A percentile compares a stretch with the other conserved stretches of the same genome.
Conservation (phyloP, 1,284 basidiomycete species). For the Porogramme epimiltina region DNA sequence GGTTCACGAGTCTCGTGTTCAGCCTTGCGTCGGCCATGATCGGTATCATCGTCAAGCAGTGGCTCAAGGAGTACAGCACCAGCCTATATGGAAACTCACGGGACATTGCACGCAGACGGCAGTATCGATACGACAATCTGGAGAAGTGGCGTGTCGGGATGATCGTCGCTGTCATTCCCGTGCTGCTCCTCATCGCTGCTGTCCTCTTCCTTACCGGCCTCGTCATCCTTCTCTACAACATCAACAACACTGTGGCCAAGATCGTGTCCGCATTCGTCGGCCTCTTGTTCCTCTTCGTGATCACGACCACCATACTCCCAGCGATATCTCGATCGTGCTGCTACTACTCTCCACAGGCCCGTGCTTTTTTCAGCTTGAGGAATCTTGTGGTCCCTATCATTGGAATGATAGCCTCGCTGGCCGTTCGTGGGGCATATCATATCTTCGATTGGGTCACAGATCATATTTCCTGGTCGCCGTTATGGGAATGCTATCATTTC, state of each 20-base stretch:
- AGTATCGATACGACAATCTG: conserved; percentile 13
- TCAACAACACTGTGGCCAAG: neutral
- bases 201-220: neutral
- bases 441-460: too few species aligned
- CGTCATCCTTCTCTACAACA: neutral
- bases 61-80: conserved; percentile 16
- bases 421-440: too few species aligned
- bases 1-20: too few species aligned
- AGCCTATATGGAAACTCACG: conserved; percentile 10
- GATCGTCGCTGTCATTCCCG: conserved; percentile 13
- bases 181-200: conserved; percentile 1
- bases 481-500: too few species aligned
- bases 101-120: conserved; percentile 9
- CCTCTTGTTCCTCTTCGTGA: neutral
- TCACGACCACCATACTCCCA: neutral
- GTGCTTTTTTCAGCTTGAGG: too few species aligned
- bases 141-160: conserved; percentile 10
- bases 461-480: too few species aligned
- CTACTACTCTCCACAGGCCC: neutral
- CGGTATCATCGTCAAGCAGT: conserved; percentile 9
- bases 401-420: too few species aligned
- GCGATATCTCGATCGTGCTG: neutral
- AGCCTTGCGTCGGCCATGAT: too few species aligned
- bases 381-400: too few species aligned
- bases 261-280: neutral